Evolutionary conservation across 192 early-diverging fungal species (phyloP).

Genomic region (Jimgerdemannia lactiflua): DNA sequence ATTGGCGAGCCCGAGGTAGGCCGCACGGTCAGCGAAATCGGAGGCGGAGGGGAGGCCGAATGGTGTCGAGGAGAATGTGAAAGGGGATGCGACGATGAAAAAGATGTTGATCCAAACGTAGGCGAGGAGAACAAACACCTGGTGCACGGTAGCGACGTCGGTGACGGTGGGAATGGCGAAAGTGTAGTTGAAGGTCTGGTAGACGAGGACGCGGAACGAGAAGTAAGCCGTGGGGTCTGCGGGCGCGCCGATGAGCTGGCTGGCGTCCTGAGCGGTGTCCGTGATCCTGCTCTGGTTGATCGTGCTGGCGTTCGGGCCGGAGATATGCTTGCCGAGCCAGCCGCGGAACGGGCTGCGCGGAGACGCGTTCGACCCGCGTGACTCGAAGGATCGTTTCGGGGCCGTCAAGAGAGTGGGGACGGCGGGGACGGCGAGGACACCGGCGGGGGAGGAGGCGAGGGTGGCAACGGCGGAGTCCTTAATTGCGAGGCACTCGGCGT

Average conservation of each 20-base stretch:
- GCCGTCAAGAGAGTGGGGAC: not conserved
- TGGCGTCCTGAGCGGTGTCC: not conserved
- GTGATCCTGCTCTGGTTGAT: not conserved
- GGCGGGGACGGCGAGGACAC: not conserved
- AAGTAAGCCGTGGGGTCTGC: not conserved
- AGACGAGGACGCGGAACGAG: not conserved
- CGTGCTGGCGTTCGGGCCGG: not conserved
- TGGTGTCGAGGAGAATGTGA: not conserved
- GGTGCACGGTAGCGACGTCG: not conserved
- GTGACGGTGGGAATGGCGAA: not conserved
- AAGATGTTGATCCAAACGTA: not conserved
- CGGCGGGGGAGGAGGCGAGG: no score
- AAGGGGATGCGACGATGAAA: not conserved
- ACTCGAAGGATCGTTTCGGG: not conserved
- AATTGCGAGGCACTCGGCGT: not conserved
- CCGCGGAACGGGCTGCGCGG: not conserved
- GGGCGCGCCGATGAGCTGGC: not conserved
- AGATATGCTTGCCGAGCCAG: not conserved
- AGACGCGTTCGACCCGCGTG: not conserved
- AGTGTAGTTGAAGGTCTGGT: not conserved
- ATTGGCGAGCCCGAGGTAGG: conserved; percentile 32
- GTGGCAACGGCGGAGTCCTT: not conserved
- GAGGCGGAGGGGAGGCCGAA: not conserved
- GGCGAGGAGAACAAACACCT: not conserved
- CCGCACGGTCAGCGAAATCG: conserved; percentile 23